These are phyloP conservation scores for Thozetella sp. DNA, from an alignment of 495 filamentous ascomycete genomes.

Conservation along the genomic window DNA sequence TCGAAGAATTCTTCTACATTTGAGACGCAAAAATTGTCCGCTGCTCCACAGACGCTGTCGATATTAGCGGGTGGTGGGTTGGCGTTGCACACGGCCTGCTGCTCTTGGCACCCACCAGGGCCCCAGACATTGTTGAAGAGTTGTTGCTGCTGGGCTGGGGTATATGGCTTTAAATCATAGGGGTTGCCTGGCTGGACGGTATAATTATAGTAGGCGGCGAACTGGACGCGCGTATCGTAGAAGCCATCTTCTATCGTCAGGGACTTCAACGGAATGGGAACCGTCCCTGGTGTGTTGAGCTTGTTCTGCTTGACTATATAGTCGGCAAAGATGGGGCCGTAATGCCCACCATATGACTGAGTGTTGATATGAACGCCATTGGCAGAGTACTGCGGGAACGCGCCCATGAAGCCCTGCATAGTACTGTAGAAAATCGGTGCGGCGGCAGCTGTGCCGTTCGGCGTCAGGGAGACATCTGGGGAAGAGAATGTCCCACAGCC, in stretches of 20 bases:
- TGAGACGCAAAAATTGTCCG: conserved; percentile 56
- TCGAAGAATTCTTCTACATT: conserved; percentile 57
- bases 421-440: conserved; percentile 63
- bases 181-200: conserved; percentile 58
- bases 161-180: conserved; percentile 59
- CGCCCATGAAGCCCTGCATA: conserved; percentile 65
- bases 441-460: conserved; percentile 53
- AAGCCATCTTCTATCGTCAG: conserved; percentile 50
- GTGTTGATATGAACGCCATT: conserved; percentile 60
- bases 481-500: conserved; percentile 59
- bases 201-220: conserved; percentile 67
- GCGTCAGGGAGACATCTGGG: conserved; percentile 48
- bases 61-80: conserved; percentile 17
- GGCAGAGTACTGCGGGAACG: conserved; percentile 60
- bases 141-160: conserved; percentile 38
- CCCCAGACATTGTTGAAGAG: conserved; percentile 66
- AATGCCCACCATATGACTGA: conserved; percentile 68
- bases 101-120: conserved; percentile 62
- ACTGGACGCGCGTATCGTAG: conserved; percentile 59
- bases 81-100: conserved; percentile 49
- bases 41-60: conserved; percentile 24
- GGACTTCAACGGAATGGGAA: conserved; percentile 54
- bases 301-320: conserved; percentile 70
- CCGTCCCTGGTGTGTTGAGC: conserved; percentile 47
- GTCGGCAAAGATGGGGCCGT: conserved; percentile 64